Conservation (phyloP, 2,329 filamentous ascomycete species). For the Pezicula neosporulosa region DNA sequence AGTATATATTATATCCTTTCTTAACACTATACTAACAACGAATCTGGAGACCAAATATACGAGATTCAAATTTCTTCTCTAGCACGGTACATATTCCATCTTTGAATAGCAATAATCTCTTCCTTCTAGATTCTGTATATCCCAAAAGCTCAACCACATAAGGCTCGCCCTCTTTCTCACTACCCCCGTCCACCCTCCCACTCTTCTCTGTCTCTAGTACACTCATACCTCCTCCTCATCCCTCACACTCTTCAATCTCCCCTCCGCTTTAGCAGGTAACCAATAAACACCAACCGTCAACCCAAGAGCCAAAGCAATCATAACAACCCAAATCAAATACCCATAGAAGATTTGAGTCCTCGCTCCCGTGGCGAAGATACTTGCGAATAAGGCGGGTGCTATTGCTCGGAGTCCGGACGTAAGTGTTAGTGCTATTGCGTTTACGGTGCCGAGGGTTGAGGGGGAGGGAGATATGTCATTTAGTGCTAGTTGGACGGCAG, state of each 20-base stretch:
- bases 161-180: too few relatives aligned
- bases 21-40: too few relatives aligned
- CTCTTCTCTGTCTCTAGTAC: too few relatives aligned
- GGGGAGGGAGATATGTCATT: slow-evolving; percentile 70
- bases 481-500: slow-evolving; percentile 66
- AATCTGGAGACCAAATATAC: too few relatives aligned
- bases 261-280: slow-evolving; percentile 29
- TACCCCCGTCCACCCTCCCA: too few relatives aligned
- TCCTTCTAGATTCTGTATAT: too few relatives aligned
- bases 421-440: slow-evolving; percentile 63
- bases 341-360: slow-evolving; percentile 58
- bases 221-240: too few relatives aligned
- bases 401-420: slow-evolving; percentile 61
- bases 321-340: slow-evolving; percentile 62
- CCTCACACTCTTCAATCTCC: slow-evolving; percentile 5
- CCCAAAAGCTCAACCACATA: too few relatives aligned
- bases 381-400: slow-evolving; percentile 62
- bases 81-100: too few relatives aligned
- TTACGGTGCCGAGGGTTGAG: slow-evolving; percentile 65
- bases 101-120: too few relatives aligned
- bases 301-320: slow-evolving; percentile 36
- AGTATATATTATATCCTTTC: too few relatives aligned
- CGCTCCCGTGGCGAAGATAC: slow-evolving; percentile 65
- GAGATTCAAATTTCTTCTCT: too few relatives aligned
- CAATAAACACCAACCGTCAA: slow-evolving; percentile 31